Evolutionary conservation across 2,329 filamentous ascomycete species (phyloP), one percentile per base, ranked within the genome.

Genomic region (Penicillium freii): DNA sequence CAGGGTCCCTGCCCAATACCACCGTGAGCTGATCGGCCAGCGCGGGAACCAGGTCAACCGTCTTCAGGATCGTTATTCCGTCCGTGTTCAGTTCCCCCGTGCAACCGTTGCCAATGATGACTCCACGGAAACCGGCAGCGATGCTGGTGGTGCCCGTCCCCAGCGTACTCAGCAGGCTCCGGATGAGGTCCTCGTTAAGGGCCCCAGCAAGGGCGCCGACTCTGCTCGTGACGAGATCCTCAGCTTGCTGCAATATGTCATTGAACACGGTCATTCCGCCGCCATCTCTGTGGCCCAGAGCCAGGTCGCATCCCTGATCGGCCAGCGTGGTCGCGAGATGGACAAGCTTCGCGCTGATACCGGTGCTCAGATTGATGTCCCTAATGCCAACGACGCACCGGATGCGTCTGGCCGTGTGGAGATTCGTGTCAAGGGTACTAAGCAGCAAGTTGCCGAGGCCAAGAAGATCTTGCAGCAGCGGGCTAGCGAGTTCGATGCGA

Each of bases 41-140:
- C 88, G 90, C 68, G 94, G 94, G 58, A 85, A 82, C 69, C 90
- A 95, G 72, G 93, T 99, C 70, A 94, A 94, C 78, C 88, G 90
- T 64, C 84, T 99, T 25, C 92, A 99, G 77, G 91, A 88, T 55
- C 89, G 92, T 46, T 97, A 99, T 81, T 88, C 89, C 71, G 94
- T 99, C 42, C 87, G 92, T 62, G 94, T 99, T 67, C 93, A 97
- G 78, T 99, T 99, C 81, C 94, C 94, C 40, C 90, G 92, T 50
- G 68, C 68, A 51, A 73, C 72, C 49, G 74, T 62, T 42, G 38
- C 54, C 51, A 81, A 84, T 58, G 90, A 94, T 58, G 83, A 84
- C 17, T 27, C 39, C 61, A 83, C 81, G 15, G 92, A 93, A 66
- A 87, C 83, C 38, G 81, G 82, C 29, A 89, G 87, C 62, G 89